These are phyloP conservation scores for Diversispora eburnea DNA, from an alignment of 192 early-diverging fungal genomes.

Conservation along the genomic window DNA sequence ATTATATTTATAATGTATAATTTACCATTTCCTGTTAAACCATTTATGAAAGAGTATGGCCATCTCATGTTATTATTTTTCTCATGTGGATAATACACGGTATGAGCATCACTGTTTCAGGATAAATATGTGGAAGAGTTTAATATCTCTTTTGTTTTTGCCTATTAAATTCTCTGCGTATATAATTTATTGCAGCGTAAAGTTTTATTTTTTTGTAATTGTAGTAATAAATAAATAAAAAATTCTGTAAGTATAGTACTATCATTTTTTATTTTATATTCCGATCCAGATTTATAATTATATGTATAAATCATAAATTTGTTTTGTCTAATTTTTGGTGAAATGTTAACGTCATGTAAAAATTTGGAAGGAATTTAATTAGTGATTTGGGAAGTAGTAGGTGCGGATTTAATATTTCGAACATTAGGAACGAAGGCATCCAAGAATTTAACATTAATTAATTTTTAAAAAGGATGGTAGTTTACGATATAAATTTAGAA, in stretches of 20 bases:
- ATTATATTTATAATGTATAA: too few relatives aligned
- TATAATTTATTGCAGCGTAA: too few relatives aligned
- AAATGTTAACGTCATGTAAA: not conserved
- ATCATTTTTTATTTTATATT: too few relatives aligned
- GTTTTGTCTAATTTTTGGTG: too few relatives aligned
- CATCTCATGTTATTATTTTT: not conserved
- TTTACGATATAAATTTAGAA: not conserved
- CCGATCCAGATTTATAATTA: too few relatives aligned
- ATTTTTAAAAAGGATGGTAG: not conserved
- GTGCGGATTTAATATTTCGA: not conserved
- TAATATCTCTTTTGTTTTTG: too few relatives aligned
- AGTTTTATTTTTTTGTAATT: too few relatives aligned
- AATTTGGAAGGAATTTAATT: not conserved
- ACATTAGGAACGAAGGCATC: not conserved
- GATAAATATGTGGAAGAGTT: not conserved
- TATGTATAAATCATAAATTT: too few relatives aligned
- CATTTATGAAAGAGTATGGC: slow-evolving; percentile 1
- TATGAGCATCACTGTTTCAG: not conserved
- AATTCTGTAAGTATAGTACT: too few relatives aligned
- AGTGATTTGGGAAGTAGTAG: not conserved
- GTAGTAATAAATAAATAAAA: too few relatives aligned
- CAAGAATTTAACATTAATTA: not conserved
- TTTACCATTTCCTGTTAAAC: too few relatives aligned
- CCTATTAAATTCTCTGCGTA: too few relatives aligned
- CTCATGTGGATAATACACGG: not conserved